phyloP scores from a whole-genome alignment of 2,329 filamentous ascomycete species.

The Ascochyta clinopodiicola region DNA sequence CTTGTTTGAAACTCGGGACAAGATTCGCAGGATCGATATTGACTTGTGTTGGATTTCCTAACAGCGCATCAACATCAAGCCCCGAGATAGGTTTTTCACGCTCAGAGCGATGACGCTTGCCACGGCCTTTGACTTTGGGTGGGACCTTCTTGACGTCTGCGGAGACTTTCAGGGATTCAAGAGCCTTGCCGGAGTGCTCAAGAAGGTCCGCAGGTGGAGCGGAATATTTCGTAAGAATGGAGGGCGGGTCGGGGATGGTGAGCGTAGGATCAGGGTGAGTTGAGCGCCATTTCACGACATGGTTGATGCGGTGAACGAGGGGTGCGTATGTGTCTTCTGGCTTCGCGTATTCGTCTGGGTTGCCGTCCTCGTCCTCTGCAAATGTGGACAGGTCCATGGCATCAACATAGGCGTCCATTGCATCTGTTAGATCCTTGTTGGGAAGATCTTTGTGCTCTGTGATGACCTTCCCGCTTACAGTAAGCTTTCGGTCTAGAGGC shows the following conservation, averaged over 20 bases:
- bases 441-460: constrained; percentile 86
- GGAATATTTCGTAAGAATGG: constrained; percentile 71
- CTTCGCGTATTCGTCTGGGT: constrained; percentile 71
- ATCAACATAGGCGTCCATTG: constrained; percentile 93
- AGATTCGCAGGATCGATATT: constrained; percentile 74
- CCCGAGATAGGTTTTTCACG: constrained; percentile 84
- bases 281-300: constrained; percentile 83
- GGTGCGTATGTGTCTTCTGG: constrained; percentile 86
- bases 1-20: constrained; percentile 88
- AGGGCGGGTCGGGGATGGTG: constrained; percentile 58
- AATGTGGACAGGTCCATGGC: constrained; percentile 83
- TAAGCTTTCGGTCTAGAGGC: constrained; percentile 84
- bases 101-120: constrained; percentile 66
- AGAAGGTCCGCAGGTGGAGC: constrained; percentile 73
- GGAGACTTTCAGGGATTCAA: constrained; percentile 70
- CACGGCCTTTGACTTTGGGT: constrained; percentile 75
- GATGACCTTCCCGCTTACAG: constrained; percentile 80
- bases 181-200: constrained; percentile 60
- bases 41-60: constrained; percentile 65
- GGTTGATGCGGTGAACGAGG: constrained; percentile 84
- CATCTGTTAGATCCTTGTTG: constrained; percentile 71
- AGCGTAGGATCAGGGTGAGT: constrained; percentile 72
- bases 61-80: constrained; percentile 81
- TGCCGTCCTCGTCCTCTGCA: constrained; percentile 73
- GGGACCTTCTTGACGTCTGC: constrained; percentile 86